Evolutionary conservation across 257 asterid species (phyloP), one percentile per base, ranked within the genome.

Genomic region (Lycium ferocissimum): DNA sequence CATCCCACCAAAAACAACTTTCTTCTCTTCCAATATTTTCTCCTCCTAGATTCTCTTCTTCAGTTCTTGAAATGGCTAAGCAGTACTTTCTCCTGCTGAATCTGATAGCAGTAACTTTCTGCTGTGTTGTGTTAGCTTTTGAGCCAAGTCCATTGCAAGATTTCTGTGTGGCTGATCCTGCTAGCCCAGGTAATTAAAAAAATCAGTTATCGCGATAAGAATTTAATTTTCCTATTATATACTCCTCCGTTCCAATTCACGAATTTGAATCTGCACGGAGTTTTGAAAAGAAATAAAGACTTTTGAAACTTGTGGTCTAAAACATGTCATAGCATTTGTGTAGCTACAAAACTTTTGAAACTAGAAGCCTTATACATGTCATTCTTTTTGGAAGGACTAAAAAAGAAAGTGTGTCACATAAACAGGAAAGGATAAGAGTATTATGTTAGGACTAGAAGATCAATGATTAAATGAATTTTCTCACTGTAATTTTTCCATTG

Each of bases 101-200:
- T 72, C 80, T 18, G 9, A 72, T 18, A 72, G 9, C 0, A 62
- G 0, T 18, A 72, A 72, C 57, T 43, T 72, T 72, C 9, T 72
- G 37, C 18, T 70, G 3, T 72, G 18, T 20, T 18, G 80, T 72
- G 35, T 4, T 71, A 71, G 79, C 79, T 43, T 71, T 71, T 71
- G 79, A 71, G 79, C 8, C 79, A 18, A 71, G 57, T 43, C 57
- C 79, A 43, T 8, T 71, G 37, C 79, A 71, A 43, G 79, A 71
- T 71, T 43, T 71, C 57, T 43, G 78, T 0, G 78, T 70, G 53
- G 78, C 53, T 0, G 14, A 70, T 70, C 78, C 53, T 70, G 14
- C 26, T 70, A 70, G 53, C 53, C 5, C 1, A 70, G 78, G 79
- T 71, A 26, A 26, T 26, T 26, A 26, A 26, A 26, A 26, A 26